Conservation (phyloP, 2,329 filamentous ascomycete genomes). For the Botrytis deweyae region DNA sequence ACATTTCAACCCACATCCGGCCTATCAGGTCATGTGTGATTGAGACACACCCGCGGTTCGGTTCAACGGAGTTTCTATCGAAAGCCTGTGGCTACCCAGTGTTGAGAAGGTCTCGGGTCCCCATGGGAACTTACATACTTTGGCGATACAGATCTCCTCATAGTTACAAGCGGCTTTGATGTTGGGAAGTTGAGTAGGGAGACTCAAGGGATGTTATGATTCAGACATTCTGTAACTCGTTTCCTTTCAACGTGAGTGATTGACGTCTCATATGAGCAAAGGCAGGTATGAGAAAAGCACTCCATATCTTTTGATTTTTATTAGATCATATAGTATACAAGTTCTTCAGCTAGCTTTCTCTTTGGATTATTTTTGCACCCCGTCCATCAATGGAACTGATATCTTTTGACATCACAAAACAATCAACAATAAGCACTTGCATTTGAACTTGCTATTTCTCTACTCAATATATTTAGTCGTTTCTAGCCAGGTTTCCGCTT, state of each 20-base stretch:
- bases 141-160: background rate
- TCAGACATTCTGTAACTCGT: constrained; percentile 12
- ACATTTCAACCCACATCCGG: background rate
- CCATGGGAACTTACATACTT: background rate
- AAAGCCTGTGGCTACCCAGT: background rate
- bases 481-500: background rate
- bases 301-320: background rate
- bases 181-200: background rate
- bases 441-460: background rate
- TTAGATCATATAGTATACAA: background rate
- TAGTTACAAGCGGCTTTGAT: background rate
- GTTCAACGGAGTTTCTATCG: background rate
- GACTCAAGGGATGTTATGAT: background rate
- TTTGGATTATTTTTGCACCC: background rate
- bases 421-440: background rate
- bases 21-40: background rate
- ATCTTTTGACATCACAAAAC: background rate
- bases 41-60: background rate
- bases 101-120: constrained; percentile 5
- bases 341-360: background rate
- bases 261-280: background rate
- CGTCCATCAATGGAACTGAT: background rate
- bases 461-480: background rate
- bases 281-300: background rate
- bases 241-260: background rate